Conservation (phyloP, 1,284 basidiomycete species). For the Naganishia cerealis region DNA sequence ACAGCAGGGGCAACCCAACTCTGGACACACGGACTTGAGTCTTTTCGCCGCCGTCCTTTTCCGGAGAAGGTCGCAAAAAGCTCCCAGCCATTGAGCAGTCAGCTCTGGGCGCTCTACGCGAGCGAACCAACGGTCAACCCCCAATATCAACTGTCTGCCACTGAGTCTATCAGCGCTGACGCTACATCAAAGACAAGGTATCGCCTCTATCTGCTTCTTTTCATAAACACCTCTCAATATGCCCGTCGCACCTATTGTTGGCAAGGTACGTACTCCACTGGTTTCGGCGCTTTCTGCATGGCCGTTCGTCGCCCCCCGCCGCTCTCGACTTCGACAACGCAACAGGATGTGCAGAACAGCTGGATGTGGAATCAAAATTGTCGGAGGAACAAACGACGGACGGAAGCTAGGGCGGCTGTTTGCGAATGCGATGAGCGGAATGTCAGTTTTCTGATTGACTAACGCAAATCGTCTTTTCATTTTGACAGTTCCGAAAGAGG, state of each 20-base stretch:
- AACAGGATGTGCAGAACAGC: neutral
- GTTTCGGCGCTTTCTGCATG: neutral
- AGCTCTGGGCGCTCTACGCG: constrained; percentile 5
- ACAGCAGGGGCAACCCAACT: constrained; percentile 4
- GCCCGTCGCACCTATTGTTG: constrained; percentile 81
- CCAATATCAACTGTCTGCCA: constrained; percentile 7
- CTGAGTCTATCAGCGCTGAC: too few relatives aligned
- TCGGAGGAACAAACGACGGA: neutral
- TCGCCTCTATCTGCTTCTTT: neutral
- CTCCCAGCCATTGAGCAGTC: constrained; percentile 8
- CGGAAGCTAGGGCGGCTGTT: neutral
- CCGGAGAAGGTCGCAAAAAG: constrained; percentile 22
- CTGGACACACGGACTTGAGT: neutral
- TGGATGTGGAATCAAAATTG: neutral
- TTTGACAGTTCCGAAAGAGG: constrained; percentile 68
- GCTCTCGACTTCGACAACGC: neutral
- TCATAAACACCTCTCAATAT: constrained; percentile 51
- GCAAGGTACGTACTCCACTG: constrained; percentile 57
- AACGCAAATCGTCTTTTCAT: neutral
- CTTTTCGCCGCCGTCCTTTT: neutral
- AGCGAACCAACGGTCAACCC: constrained; percentile 20
- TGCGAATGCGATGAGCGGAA: neutral
- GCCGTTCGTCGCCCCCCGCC: neutral
- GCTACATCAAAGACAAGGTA: neutral
- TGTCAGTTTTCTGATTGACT: neutral